These are phyloP conservation scores for Kodamaea neixiangensis DNA, from an alignment of 805 yeast genomes.

Conservation along the genomic window DNA sequence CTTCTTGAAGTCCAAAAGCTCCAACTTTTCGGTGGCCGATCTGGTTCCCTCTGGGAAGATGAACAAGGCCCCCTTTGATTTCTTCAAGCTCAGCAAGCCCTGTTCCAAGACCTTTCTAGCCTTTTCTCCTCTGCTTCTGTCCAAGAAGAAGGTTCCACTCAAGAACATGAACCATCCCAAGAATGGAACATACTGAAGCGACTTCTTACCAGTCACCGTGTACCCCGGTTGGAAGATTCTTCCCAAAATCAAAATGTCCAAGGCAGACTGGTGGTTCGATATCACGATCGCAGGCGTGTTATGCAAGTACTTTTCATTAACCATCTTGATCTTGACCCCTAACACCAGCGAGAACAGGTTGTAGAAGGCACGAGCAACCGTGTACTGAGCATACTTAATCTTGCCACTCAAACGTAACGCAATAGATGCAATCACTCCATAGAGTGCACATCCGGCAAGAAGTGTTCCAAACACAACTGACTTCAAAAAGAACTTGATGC, in stretches of 20 bases:
- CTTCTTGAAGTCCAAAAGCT: conserved; percentile 85
- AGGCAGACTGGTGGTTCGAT: conserved; percentile 88
- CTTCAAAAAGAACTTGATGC: conserved; percentile 55
- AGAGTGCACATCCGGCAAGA: conserved; percentile 61
- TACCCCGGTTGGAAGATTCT: conserved; percentile 83
- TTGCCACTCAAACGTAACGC: conserved; percentile 68
- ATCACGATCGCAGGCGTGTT: conserved; percentile 73
- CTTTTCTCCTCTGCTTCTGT: conserved; percentile 73
- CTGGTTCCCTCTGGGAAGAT: conserved; percentile 98
- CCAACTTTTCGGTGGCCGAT: conserved; percentile 69
- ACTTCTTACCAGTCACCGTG: conserved; percentile 89
- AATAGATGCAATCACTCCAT: conserved; percentile 78
- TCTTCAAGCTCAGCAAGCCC: conserved; percentile 65
- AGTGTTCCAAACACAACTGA: conserved; percentile 55
- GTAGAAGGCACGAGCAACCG: conserved; percentile 84
- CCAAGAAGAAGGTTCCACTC: conserved; percentile 88
- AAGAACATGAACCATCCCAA: conserved; percentile 96
- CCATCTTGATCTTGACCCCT: conserved; percentile 70
- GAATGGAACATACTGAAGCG: conserved; percentile 80
- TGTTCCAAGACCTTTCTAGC: conserved; percentile 72
- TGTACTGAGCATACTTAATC: conserved; percentile 80
- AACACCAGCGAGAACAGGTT: conserved; percentile 56
- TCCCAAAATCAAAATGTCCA: conserved; percentile 83
- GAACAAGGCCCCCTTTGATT: conserved; percentile 71
- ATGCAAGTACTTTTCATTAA: conserved; percentile 59